Conservation (phyloP, 2,329 filamentous ascomycete genomes). For the Cladosporium sphaerospermum region DNA sequence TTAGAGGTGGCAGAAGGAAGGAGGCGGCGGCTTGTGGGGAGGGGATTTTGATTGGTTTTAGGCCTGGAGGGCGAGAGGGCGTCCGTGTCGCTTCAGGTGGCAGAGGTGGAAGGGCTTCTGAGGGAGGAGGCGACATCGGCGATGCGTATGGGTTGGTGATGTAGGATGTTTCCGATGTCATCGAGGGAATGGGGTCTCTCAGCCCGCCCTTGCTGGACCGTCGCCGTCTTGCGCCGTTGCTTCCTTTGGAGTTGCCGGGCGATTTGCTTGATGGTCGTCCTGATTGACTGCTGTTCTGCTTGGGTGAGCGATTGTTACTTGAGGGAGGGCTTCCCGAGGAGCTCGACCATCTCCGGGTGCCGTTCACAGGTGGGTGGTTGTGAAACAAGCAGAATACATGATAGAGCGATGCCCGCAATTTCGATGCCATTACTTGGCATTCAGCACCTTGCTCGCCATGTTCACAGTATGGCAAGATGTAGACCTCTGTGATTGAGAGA, state of each 20-base stretch:
- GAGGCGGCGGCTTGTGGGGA: constrained; percentile 46
- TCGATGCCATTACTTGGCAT: constrained; percentile 83
- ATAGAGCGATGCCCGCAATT: constrained; percentile 88
- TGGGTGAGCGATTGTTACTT: constrained; percentile 17
- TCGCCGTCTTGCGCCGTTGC: constrained; percentile 16
- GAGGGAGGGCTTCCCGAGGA: constrained; percentile 22
- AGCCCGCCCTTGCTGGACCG: constrained; percentile 24
- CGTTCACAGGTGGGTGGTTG: constrained; percentile 73
- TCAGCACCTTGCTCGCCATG: constrained; percentile 68
- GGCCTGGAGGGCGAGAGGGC: constrained; percentile 38
- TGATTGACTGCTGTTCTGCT: constrained; percentile 13
- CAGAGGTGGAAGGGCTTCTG: constrained; percentile 24
- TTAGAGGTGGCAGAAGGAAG: constrained; percentile 70
- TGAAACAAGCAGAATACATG: constrained; percentile 97
- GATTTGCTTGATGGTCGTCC: constrained; percentile 17
- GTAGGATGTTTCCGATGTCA: constrained; percentile 45
- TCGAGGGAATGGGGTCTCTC: constrained; percentile 43
- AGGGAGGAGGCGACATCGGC: constrained; percentile 36
- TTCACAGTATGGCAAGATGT: constrained; percentile 68
- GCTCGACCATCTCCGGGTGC: constrained; percentile 35
- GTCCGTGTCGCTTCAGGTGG: constrained; percentile 24
- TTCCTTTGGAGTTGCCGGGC: constrained; percentile 19
- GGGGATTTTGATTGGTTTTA: constrained; percentile 25
- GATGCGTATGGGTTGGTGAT: constrained; percentile 46
- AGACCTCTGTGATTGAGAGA: constrained; percentile 74